These are phyloP conservation scores for Podospora australis DNA, from an alignment of 495 filamentous ascomycete species.

Conservation along the genomic window DNA sequence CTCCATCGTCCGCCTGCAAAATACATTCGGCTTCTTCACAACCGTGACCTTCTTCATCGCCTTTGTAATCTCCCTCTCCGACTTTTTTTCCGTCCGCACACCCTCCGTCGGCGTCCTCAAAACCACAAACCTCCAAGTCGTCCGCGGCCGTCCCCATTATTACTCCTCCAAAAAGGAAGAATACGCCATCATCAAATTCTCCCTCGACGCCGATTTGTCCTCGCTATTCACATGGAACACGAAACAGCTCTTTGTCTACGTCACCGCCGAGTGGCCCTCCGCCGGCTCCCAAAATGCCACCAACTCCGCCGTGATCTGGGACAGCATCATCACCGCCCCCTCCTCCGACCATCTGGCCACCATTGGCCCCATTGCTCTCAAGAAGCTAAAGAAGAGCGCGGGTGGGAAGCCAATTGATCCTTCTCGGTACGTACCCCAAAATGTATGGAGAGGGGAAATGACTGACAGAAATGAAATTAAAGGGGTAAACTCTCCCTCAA, in stretches of 20 bases:
- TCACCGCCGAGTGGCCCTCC: conserved; percentile 79
- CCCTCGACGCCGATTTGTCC: conserved; percentile 76
- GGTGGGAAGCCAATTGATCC: conserved; percentile 48
- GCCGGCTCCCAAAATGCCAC: conserved; percentile 32
- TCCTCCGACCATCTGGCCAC: conserved; percentile 50
- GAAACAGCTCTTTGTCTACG: conserved; percentile 96
- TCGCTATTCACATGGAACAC: conserved; percentile 99
- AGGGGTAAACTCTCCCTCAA: conserved; percentile 65
- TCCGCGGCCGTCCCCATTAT: conserved; percentile 87
- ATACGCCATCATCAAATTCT: conserved; percentile 89
- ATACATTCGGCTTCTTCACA: conserved; percentile 96
- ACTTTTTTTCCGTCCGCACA: conserved; percentile 62
- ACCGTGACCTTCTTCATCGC: conserved; percentile 82
- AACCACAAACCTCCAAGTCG: conserved; percentile 75
- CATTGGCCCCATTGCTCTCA: conserved; percentile 42
- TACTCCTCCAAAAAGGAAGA: conserved; percentile 88
- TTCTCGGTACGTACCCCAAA: conserved; percentile 31
- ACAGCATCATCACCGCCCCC: conserved; percentile 77
- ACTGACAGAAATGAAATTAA: background rate
- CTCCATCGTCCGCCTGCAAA: conserved; percentile 72
- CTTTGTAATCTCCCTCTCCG: conserved; percentile 68
- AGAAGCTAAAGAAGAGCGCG: conserved; percentile 46
- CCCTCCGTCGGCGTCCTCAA: conserved; percentile 58
- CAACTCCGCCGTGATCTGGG: conserved; percentile 88
- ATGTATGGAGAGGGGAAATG: background rate